phyloP scores from a whole-genome alignment of 805 yeast species.

The Ogataea degrootiae region DNA sequence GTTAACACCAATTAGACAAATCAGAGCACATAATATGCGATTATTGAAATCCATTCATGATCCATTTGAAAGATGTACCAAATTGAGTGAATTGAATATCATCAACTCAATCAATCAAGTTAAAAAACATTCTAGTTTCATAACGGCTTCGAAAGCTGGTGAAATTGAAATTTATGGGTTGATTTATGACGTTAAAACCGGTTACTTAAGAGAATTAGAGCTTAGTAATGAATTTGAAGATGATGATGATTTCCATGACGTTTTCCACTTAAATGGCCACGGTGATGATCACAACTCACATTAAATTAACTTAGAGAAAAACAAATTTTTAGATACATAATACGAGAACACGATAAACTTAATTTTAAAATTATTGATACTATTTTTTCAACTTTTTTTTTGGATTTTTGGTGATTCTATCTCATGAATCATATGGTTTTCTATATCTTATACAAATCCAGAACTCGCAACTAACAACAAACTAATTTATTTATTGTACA shows the following conservation, averaged over 20 bases:
- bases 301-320: background rate
- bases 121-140: constrained; percentile 60
- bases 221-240: constrained; percentile 21
- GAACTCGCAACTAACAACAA: too few species aligned
- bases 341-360: too few species aligned
- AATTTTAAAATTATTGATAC: too few species aligned
- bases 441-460: too few species aligned
- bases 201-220: constrained; percentile 43
- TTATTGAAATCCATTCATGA: constrained; percentile 46
- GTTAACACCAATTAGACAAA: constrained; percentile 64
- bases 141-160: constrained; percentile 55
- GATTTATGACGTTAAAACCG: constrained; percentile 78
- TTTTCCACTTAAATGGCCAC: constrained; percentile 21
- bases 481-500: too few species aligned
- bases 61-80: constrained; percentile 50
- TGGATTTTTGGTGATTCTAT: too few species aligned
- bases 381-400: too few species aligned
- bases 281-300: constrained; percentile 7
- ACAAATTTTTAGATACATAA: too few species aligned
- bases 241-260: constrained; percentile 20
- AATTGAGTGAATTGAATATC: constrained; percentile 73
- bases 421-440: too few species aligned
- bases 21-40: constrained; percentile 55
- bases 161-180: constrained; percentile 77
- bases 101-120: constrained; percentile 66